phyloP scores from a whole-genome alignment of 306 rosid genomes.

The Trifolium dubium region DNA sequence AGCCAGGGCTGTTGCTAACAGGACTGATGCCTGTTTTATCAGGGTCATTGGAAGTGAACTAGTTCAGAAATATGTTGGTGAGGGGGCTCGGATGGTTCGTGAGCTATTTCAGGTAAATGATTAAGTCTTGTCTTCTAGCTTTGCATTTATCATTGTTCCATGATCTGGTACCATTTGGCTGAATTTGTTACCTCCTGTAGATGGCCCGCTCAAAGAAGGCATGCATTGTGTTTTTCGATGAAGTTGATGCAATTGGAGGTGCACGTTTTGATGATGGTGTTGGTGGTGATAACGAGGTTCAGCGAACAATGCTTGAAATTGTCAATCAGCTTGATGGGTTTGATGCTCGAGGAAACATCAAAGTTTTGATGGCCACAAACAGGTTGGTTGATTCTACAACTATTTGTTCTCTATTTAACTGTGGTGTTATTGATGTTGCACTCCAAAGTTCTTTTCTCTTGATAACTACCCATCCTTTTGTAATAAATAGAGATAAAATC shows the following conservation, averaged over 20 bases:
- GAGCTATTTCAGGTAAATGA: constrained; percentile 84
- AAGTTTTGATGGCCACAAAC: constrained; percentile 98
- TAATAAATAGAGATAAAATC: not conserved
- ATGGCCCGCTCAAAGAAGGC: constrained; percentile 99
- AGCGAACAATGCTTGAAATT: constrained; percentile 97
- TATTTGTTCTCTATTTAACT: not conserved
- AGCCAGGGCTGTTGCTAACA: constrained; percentile 98
- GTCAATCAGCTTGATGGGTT: constrained; percentile 99
- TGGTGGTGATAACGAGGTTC: constrained; percentile 98
- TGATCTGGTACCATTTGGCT: constrained; percentile 16
- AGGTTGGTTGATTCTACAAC: constrained; percentile 57
- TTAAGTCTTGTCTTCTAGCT: not conserved
- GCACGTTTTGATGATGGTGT: constrained; percentile 98
- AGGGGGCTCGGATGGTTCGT: constrained; percentile 99
- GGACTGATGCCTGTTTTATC: constrained; percentile 98
- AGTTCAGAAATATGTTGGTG: constrained; percentile 98
- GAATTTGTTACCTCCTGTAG: constrained; percentile 47
- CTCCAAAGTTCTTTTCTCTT: constrained; percentile 14
- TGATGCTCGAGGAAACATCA: constrained; percentile 97
- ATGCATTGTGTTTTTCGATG: constrained; percentile 95
- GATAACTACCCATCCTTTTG: not conserved
- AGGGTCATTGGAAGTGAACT: constrained; percentile 99
- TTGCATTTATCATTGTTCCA: constrained; percentile 3
- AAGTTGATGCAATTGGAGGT: constrained; percentile 99
- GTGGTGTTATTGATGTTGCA: not conserved